Conservation (phyloP, 2,329 filamentous ascomycete genomes). For the Aspergillus phoenicis region DNA sequence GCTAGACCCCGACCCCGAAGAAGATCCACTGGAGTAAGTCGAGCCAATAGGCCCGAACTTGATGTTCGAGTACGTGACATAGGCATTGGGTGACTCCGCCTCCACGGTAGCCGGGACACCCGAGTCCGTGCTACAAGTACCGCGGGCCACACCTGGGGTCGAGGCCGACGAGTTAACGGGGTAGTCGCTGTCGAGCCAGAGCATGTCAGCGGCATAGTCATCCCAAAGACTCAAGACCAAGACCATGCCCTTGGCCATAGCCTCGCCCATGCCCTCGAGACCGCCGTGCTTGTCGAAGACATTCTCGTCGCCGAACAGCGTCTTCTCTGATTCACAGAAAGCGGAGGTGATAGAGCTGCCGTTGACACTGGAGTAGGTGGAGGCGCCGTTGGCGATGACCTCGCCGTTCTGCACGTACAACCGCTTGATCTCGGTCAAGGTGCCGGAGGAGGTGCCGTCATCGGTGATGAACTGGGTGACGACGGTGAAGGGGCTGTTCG, state of each 20-base stretch:
- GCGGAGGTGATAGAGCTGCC: conserved; percentile 59
- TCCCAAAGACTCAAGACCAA: conserved; percentile 65
- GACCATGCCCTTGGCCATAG: conserved; percentile 62
- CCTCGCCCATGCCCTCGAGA: conserved; percentile 56
- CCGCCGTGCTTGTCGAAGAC: conserved; percentile 60
- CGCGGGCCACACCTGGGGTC: conserved; percentile 55
- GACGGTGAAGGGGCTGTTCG: conserved; percentile 63
- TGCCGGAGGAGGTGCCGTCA: conserved; percentile 54
- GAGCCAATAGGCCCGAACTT: conserved; percentile 60
- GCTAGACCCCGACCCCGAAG: conserved; percentile 10
- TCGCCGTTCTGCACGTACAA: conserved; percentile 66
- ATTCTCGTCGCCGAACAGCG: conserved; percentile 57
- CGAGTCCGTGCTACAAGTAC: conserved; percentile 56
- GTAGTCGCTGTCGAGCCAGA: conserved; percentile 72
- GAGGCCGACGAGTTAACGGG: conserved; percentile 52
- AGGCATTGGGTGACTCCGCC: conserved; percentile 48
- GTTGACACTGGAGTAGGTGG: conserved; percentile 49
- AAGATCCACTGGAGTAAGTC: conserved; percentile 42
- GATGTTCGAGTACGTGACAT: conserved; percentile 63
- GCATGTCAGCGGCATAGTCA: conserved; percentile 69
- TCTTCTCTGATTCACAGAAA: conserved; percentile 62
- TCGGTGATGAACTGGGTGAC: conserved; percentile 67
- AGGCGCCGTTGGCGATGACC: conserved; percentile 59
- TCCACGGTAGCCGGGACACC: conserved; percentile 58
- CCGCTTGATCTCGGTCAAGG: conserved; percentile 63